Base-by-base conservation (phyloP, 495 filamentous ascomycete species). In the Penicillium coprophilum region DNA sequence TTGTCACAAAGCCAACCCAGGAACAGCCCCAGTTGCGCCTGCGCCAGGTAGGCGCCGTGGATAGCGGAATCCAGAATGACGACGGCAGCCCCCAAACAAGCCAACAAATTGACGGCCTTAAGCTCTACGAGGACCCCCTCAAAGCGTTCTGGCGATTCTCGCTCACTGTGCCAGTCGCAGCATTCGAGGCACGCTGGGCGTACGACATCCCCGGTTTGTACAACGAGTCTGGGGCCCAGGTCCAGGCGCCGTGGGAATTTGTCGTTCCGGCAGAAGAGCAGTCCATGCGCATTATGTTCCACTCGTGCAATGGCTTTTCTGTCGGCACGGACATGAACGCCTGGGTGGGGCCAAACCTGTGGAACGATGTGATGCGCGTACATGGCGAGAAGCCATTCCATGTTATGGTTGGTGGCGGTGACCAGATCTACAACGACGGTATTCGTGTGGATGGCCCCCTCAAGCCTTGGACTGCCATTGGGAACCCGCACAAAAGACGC, bases 221-320 rank as follows among this genome's bases (percentile, higher is more conserved):
- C 45, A 69, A 73, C 60, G 70, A 66, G 38, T 71, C 65, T 1
- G 73, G 66, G 30, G 75, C 68, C 19, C 63, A 72, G 47, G 74
- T 70, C 34, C 70, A 75, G 32, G 58, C 70, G 6, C 66, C 72
- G 19, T 77, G 74, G 72, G 63, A 69, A 55, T 96, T 96, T 70
- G 87, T 81, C 48, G 82, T 96, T 15, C 93, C 93, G 2, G 88
- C 90, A 3, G 74, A 77, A 46, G 74, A 83, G 27, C 86, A 96
- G 71, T 92, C 88, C 21, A 96, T 97, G 92, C 85, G 92, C 59
- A 88, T 96, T 56, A 90, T 96, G 80, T 96, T 97, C 74, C 87
- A 96, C 73, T 96, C 90, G 27, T 96, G 92, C 74, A 97, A 96
- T 74, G 93, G 93, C 46, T 96, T 97, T 72, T 93, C 89, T 40